Conservation (phyloP, 2,329 filamentous ascomycete genomes). For the Penicillium sp. region DNA sequence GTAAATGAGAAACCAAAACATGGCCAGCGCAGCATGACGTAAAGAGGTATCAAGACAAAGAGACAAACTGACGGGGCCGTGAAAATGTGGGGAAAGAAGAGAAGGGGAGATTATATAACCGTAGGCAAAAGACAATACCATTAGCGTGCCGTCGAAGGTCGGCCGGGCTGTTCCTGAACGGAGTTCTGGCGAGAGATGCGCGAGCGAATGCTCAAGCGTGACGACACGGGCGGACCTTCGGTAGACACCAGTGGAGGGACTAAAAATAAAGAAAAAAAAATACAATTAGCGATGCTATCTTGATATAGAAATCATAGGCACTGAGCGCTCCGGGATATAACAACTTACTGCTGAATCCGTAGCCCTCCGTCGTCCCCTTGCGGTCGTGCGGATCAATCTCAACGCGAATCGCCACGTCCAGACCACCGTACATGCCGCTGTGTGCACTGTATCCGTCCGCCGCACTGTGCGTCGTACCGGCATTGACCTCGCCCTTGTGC, state of each 20-base stretch:
- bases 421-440: conserved; percentile 42
- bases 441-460: conserved; percentile 52
- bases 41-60: conserved; percentile 1
- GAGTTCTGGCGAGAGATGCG: conserved; percentile 18
- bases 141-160: conserved; percentile 26
- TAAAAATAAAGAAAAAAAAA: background rate
- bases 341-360: conserved; percentile 51
- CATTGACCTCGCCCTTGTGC: conserved; percentile 73
- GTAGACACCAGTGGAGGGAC: conserved; percentile 26
- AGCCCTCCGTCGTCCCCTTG: conserved; percentile 48
- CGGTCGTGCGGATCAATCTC: conserved; percentile 49
- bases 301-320: background rate
- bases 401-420: conserved; percentile 49
- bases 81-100: background rate
- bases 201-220: conserved; percentile 23
- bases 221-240: conserved; percentile 16
- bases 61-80: background rate
- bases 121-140: conserved; percentile 3
- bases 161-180: conserved; percentile 8
- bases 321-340: no score
- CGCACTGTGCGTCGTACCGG: conserved; percentile 76
- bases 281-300: background rate
- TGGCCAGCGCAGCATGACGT: background rate
- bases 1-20: background rate
- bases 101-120: background rate